A percentile compares a stretch with the other conserved stretches of the same genome.
Evolutionary conservation across 2,329 filamentous ascomycete genomes (phyloP).

Genomic region (Colletotrichum sp.): DNA sequence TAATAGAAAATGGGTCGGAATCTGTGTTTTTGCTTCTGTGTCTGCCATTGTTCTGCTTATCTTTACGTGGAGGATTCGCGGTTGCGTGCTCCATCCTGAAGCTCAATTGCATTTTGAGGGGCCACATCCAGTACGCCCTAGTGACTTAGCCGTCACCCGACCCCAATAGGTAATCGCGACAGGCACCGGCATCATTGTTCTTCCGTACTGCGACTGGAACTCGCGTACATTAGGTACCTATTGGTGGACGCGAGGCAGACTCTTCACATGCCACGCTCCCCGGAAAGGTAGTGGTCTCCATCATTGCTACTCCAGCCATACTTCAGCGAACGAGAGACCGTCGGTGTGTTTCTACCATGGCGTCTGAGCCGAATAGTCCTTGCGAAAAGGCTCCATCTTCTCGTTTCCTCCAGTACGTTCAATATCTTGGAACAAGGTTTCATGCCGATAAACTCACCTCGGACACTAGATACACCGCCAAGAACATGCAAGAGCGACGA

Average conservation of each 20-base stretch:
- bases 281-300: background rate
- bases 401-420: background rate
- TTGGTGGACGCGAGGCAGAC: background rate
- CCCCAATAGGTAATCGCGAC: background rate
- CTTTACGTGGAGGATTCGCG: background rate
- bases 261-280: background rate
- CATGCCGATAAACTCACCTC: background rate
- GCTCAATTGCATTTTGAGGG: no score
- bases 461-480: background rate
- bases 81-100: no score
- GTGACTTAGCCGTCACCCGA: background rate
- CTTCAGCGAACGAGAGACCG: background rate
- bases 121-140: no score
- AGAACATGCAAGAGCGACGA: background rate
- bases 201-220: background rate
- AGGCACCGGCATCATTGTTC: background rate
- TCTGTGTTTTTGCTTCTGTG: background rate
- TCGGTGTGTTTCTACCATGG: background rate
- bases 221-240: background rate
- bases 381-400: background rate
- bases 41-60: background rate
- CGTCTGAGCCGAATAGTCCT: background rate
- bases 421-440: background rate
- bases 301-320: background rate
- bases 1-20: background rate